Base-by-base conservation (phyloP, 345 rosid species). In the Eutrema japonicum region DNA sequence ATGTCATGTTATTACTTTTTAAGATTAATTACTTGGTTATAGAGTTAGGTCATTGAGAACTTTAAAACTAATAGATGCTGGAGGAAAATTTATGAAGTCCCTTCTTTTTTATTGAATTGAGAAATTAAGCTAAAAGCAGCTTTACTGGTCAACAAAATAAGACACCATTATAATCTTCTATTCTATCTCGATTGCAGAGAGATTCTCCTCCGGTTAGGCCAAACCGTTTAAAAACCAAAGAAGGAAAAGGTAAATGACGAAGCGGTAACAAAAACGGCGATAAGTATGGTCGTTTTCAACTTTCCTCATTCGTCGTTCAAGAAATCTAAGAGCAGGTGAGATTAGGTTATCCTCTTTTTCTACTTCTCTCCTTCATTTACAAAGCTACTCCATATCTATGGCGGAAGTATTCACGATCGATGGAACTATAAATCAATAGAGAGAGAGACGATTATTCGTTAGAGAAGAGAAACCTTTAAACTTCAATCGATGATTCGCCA, bases 351-450 rank as follows among this genome's bases (percentile, higher is more conserved):
- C 80, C 8, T 64, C 58, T 62, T 74, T 52, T 37, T 61, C 74
- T 68, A 60, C 69, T 68, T 43, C 8, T 62, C 64, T 46, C 11
- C 70, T 76, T 45, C 75, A 49, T 36, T 22, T 22, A 22, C 16
- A 4, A 64, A 70, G 70, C 80, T 77, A 70, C 80, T 63, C 79
- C 74, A 68, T 45, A 37, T 64, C 76, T 13, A 70, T 71, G 79
- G 70, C 64, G 9, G 12, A 68, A 45, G 35, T 66, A n/a, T 41
- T 49, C 5, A 0, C 65, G 3, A 53, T 54, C 55, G 11, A 10
- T 5, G 8, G 8, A 64, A 4, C 52, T 52, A 60, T 61, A 62
- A 68, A 68, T 1, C 57, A 0, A 27, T 52, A 61, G 4, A 47
- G 32, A 52, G 32, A 13, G 5, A 46, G 22, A 56, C 42, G 27